Base-by-base conservation (phyloP, 2,329 filamentous ascomycete species). In the Fusarium sp. region DNA sequence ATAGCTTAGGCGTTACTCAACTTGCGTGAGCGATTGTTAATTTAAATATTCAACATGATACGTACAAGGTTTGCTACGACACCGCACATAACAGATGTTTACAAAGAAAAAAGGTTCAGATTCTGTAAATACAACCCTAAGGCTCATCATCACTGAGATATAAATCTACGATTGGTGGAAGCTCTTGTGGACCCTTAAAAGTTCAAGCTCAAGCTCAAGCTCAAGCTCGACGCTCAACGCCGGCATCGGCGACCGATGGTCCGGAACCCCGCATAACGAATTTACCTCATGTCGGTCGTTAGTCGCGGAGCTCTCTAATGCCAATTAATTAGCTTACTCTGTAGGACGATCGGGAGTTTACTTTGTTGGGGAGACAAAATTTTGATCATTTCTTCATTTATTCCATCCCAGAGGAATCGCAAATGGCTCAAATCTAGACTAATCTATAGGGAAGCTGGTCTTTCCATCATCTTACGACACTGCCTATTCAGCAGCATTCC, bases 361-460 rank as follows among this genome's bases (percentile, higher is more conserved):
- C 37, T 20, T 54, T 31, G 8, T 41, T 40, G n/a, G 9, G 15
- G 34, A 16, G 4, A 15, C 12, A 40, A 12, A 7, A 34, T 26
- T 54, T 71, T 65, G 36, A 33, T 70, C 66, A 69, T 70, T 72
- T 73, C 51, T 72, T 72, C 64, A 63, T 73, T 71, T 61, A 40
- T 70, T 70, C 73, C 59, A 60, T 73, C 57, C 66, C 45, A 46
- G 52, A 55, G 59, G 50, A 70, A 47, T 68, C 50, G 40, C 65
- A 72, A 59, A 72, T 70, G 58, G 61, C 67, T 57, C 49, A 59
- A 70, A 54, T 59, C 52, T 57, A 57, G 47, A 58, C 49, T 53
- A 44, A 41, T 55, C 36, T 56, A 42, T 49, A 34, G 34, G 42
- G 16, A 33, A 38, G 36, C 31, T 26, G 41, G 58, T 62, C 46